These are phyloP conservation scores for Akanthomyces lecanii DNA, from an alignment of 2,329 filamentous ascomycete genomes.

Conservation along the genomic window DNA sequence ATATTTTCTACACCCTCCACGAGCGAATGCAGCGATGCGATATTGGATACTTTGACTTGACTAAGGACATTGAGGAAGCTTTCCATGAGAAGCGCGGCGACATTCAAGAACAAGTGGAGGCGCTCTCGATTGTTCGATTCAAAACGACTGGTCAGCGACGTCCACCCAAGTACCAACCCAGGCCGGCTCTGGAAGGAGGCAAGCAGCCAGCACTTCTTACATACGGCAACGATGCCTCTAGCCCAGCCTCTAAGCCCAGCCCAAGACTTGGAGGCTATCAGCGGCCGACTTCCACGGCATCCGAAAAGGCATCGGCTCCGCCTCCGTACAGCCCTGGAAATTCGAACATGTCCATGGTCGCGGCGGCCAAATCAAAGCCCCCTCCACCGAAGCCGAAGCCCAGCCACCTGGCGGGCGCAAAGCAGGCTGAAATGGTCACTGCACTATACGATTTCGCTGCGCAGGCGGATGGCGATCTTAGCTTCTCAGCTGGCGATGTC, in stretches of 20 bases:
- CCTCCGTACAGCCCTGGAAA: conserved; percentile 63
- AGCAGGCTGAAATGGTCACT: conserved; percentile 72
- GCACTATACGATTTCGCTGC: conserved; percentile 96
- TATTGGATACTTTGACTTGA: conserved; percentile 95
- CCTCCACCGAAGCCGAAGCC: conserved; percentile 77
- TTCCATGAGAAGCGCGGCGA: conserved; percentile 87
- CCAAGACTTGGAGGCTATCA: conserved; percentile 33
- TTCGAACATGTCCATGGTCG: conserved; percentile 42
- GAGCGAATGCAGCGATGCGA: conserved; percentile 97
- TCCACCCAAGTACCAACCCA: conserved; percentile 53
- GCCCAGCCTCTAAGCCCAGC: conserved; percentile 11
- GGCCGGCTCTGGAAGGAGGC: conserved; percentile 46
- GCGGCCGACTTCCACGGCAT: conserved; percentile 34
- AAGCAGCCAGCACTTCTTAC: conserved; percentile 50
- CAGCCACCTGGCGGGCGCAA: conserved; percentile 60
- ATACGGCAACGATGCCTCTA: conserved; percentile 37
- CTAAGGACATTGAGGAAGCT: conserved; percentile 83
- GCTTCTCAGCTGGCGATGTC: conserved; percentile 79
- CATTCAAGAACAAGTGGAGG: conserved; percentile 79
- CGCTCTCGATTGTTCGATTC: conserved; percentile 81
- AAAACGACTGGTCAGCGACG: conserved; percentile 75
- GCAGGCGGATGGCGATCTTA: conserved; percentile 89
- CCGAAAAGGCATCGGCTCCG: conserved; percentile 54
- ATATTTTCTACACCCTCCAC: conserved; percentile 97
- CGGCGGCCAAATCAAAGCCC: conserved; percentile 60